Evolutionary conservation across 1,284 basidiomycete genomes (phyloP).

Genomic region (Pseudozyma sp.): DNA sequence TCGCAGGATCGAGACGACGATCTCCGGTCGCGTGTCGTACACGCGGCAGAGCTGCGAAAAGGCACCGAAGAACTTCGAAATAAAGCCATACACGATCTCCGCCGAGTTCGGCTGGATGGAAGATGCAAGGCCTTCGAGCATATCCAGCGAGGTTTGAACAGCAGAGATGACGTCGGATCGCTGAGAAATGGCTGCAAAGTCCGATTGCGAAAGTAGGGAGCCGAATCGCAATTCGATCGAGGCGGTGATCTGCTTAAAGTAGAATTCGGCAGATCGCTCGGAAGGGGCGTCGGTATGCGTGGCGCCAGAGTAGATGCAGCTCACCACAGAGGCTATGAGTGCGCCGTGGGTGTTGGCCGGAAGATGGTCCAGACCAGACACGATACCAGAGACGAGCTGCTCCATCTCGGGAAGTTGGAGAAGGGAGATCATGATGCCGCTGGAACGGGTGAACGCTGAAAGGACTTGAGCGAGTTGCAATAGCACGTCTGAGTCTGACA

Average conservation of each 20-base stretch:
- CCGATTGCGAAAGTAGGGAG: slow-evolving; percentile 34
- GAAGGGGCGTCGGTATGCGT: slow-evolving; percentile 24
- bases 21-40: slow-evolving; percentile 49
- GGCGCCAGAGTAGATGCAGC: slow-evolving; percentile 58
- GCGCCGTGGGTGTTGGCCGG: slow-evolving; percentile 59
- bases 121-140: slow-evolving; percentile 54
- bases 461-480: slow-evolving; percentile 56
- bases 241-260: slow-evolving; percentile 54
- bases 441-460: slow-evolving; percentile 52
- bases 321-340: slow-evolving; percentile 55
- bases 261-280: slow-evolving; percentile 40
- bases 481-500: slow-evolving; percentile 60
- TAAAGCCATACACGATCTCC: slow-evolving; percentile 49
- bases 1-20: slow-evolving; percentile 36
- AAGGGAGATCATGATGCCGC: slow-evolving; percentile 55
- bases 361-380: slow-evolving; percentile 48
- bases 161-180: slow-evolving; percentile 49
- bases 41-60: slow-evolving; percentile 43
- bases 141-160: slow-evolving; percentile 55
- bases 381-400: slow-evolving; percentile 46
- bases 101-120: slow-evolving; percentile 54
- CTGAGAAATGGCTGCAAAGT: slow-evolving; percentile 48
- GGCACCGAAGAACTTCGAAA: slow-evolving; percentile 49
- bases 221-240: slow-evolving; percentile 55
- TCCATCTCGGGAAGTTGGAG: slow-evolving; percentile 54